Conservation (phyloP, 257 asterid genomes). For the Fraxinus quadrangulata region DNA sequence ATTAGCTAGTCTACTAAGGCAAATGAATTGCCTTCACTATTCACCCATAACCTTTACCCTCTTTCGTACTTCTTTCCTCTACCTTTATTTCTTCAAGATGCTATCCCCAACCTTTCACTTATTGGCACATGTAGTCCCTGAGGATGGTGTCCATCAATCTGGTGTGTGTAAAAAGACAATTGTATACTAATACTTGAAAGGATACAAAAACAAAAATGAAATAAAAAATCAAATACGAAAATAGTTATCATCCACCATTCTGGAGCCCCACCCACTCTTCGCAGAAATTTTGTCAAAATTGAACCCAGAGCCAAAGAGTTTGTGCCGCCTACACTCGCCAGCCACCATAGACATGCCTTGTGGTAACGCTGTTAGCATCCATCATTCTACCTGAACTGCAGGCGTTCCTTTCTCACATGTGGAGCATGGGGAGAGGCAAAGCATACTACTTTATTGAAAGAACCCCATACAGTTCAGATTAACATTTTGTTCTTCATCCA, state of each 20-base stretch:
- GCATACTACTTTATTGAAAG: neutral
- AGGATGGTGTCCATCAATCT: neutral
- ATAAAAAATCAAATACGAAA: neutral
- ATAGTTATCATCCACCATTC: neutral
- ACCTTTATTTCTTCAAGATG: neutral
- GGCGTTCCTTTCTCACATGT: neutral
- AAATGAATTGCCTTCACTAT: constrained; percentile 3
- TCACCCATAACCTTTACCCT: neutral
- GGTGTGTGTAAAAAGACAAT: neutral
- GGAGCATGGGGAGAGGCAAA: neutral
- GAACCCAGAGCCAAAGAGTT: neutral
- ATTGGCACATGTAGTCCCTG: neutral
- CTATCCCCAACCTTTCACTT: neutral
- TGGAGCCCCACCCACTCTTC: neutral
- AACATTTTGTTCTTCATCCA: neutral
- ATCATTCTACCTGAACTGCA: neutral
- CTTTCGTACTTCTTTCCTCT: neutral
- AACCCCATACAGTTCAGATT: neutral
- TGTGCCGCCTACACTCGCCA: neutral
- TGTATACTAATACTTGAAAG: neutral
- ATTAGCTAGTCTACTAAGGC: neutral
- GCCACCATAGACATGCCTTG: neutral
- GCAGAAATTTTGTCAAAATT: neutral
- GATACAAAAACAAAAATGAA: neutral
- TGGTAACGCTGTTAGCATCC: neutral